These are phyloP conservation scores for Penicillium aurantiogriseum DNA, from an alignment of 2,329 filamentous ascomycete species.

Conservation along the genomic window DNA sequence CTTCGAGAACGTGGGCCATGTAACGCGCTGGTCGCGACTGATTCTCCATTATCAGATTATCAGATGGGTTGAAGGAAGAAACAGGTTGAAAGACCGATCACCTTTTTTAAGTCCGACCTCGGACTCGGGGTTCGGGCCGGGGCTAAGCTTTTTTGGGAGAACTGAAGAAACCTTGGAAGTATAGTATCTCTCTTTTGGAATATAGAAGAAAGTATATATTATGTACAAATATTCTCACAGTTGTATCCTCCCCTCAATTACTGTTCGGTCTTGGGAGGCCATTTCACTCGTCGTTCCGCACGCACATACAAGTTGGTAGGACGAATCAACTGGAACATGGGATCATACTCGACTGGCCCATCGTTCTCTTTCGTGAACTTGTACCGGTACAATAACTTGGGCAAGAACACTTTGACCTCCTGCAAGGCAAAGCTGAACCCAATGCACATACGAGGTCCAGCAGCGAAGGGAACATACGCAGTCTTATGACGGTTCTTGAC, in stretches of 20 bases:
- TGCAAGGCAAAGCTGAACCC: constrained; percentile 64
- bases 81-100: background rate
- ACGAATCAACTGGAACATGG: constrained; percentile 30
- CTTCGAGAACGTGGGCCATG: constrained; percentile 22
- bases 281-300: constrained; percentile 26
- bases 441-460: constrained; percentile 59
- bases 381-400: constrained; percentile 60
- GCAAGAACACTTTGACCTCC: constrained; percentile 58
- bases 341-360: constrained; percentile 45
- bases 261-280: constrained; percentile 23
- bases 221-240: background rate
- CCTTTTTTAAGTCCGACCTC: background rate
- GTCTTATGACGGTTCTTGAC: constrained; percentile 54
- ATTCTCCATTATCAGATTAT: constrained; percentile 4
- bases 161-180: background rate
- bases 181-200: background rate
- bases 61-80: background rate
- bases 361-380: constrained; percentile 53
- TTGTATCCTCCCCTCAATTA: background rate
- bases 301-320: constrained; percentile 30
- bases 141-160: constrained; percentile 4
- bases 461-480: constrained; percentile 59
- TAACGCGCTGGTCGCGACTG: constrained; percentile 7
- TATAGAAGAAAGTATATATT: background rate
- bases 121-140: background rate